Conservation (phyloP, 1,284 basidiomycete genomes). For the Megacollybia platyphylla region DNA sequence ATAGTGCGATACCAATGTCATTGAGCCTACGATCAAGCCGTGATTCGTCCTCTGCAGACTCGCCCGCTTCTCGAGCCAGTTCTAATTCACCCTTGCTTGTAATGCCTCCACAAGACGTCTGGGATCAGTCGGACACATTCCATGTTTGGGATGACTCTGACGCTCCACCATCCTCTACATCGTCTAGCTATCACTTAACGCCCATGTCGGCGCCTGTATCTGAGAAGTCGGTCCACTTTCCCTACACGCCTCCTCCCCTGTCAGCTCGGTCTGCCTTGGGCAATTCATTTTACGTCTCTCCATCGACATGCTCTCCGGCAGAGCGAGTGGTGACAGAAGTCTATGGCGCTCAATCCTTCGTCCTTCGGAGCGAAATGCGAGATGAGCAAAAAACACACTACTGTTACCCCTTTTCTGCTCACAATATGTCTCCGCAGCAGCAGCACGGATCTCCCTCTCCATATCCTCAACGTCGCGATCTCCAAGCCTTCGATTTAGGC, state of each 20-base stretch:
- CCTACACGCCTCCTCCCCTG: slow-evolving; percentile 22
- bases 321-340: slow-evolving; percentile 23
- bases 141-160: slow-evolving; percentile 29
- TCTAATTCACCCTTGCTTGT: slow-evolving; percentile 33
- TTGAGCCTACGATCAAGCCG: slow-evolving; percentile 23
- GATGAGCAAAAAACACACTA: slow-evolving; percentile 28
- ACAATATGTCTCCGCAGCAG: slow-evolving; percentile 17
- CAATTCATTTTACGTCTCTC: slow-evolving; percentile 22
- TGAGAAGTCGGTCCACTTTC: slow-evolving; percentile 23
- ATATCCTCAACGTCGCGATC: slow-evolving; percentile 31
- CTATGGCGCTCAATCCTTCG: slow-evolving; percentile 23
- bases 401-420: slow-evolving; percentile 28
- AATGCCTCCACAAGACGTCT: slow-evolving; percentile 32
- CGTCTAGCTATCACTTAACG: slow-evolving; percentile 26
- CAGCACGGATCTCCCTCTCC: slow-evolving; percentile 16
- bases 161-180: slow-evolving; percentile 22
- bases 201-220: slow-evolving; percentile 24
- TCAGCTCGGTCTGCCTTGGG: slow-evolving; percentile 23
- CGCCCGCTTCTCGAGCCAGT: slow-evolving; percentile 25
- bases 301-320: slow-evolving; percentile 21
- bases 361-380: slow-evolving; percentile 22
- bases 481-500: slow-evolving; percentile 30
- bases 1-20: slow-evolving; percentile 9
- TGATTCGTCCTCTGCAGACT: slow-evolving; percentile 34
- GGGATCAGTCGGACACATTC: slow-evolving; percentile 48